phyloP scores from a whole-genome alignment of 1,284 basidiomycete species.

The Caloboletus firmus region DNA sequence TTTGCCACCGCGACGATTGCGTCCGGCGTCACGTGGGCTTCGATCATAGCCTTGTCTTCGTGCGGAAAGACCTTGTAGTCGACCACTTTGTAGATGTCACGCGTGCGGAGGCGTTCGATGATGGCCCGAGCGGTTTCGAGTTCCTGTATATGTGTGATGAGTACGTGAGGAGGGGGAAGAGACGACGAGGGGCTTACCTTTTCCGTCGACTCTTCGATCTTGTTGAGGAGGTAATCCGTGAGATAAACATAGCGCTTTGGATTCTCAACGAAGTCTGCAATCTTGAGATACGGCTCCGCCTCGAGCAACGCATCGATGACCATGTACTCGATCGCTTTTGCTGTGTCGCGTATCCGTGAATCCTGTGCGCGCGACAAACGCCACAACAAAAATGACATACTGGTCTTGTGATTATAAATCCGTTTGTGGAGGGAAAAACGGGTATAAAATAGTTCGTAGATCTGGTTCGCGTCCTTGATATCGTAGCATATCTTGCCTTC shows the following conservation, averaged over 20 bases:
- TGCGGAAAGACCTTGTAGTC: conserved; percentile 66
- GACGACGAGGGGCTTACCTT: conserved; percentile 37
- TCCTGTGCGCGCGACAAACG: not conserved
- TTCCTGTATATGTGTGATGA: conserved; percentile 40
- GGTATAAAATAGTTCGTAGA: conserved; percentile 70
- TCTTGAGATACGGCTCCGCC: conserved; percentile 62
- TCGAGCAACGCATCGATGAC: conserved; percentile 67
- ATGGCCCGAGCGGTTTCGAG: conserved; percentile 59
- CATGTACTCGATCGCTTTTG: conserved; percentile 78
- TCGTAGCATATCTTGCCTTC: conserved; percentile 73
- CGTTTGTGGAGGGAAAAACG: conserved; percentile 75
- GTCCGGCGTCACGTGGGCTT: conserved; percentile 49
- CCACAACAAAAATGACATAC: conserved; percentile 39
- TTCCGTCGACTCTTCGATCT: conserved; percentile 51
- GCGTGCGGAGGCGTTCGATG: conserved; percentile 55
- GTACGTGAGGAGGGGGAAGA: not conserved
- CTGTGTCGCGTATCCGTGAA: conserved; percentile 36
- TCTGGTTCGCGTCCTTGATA: conserved; percentile 73
- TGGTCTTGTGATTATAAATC: conserved; percentile 77
- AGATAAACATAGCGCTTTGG: conserved; percentile 61
- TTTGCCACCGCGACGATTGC: conserved; percentile 45
- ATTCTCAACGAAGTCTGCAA: conserved; percentile 55
- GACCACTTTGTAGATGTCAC: conserved; percentile 68
- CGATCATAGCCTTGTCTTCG: conserved; percentile 41
- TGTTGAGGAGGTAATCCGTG: conserved; percentile 63